Conservation (phyloP, 495 filamentous ascomycete species). For the Hypoxylon fragiforme region DNA sequence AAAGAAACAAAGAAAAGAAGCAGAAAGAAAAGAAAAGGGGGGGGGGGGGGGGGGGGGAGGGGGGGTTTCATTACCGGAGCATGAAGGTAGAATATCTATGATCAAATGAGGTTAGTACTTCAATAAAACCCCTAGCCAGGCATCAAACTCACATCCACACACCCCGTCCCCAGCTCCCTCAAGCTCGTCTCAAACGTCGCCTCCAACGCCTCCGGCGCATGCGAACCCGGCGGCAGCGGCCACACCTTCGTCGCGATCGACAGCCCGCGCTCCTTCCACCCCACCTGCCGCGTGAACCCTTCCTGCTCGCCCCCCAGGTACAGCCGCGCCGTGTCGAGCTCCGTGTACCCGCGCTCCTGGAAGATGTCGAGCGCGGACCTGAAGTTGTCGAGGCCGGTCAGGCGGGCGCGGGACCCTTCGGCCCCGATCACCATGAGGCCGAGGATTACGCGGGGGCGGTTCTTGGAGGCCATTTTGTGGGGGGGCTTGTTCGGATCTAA, state of each 20-base stretch:
- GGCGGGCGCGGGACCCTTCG: conserved; percentile 44
- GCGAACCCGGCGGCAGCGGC: conserved; percentile 37
- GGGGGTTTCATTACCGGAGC: conserved; percentile 49
- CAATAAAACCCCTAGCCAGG: neutral
- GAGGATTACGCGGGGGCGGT: conserved; percentile 51
- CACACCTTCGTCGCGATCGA: conserved; percentile 72
- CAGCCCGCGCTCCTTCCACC: conserved; percentile 75
- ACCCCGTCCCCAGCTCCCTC: conserved; percentile 68
- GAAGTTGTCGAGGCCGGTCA: conserved; percentile 66
- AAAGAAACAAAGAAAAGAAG: too few relatives aligned
- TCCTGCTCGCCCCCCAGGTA: conserved; percentile 77
- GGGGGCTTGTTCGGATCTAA: too few relatives aligned
- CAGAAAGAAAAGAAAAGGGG: too few relatives aligned
- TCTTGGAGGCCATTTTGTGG: conserved; percentile 25
- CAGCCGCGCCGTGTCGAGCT: conserved; percentile 69
- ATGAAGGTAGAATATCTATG: conserved; percentile 76
- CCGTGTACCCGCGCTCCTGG: conserved; percentile 65
- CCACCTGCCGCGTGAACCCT: conserved; percentile 68
- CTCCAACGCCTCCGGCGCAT: conserved; percentile 32
- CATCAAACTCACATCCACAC: conserved; percentile 57
- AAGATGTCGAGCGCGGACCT: conserved; percentile 65
- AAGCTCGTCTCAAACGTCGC: conserved; percentile 61
- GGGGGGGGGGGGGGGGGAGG: too few relatives aligned
- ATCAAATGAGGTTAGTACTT: neutral
- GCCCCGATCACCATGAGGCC: conserved; percentile 56